Conservation (phyloP, 2,329 filamentous ascomycete genomes). For the Paraconiothyrium sp. region DNA sequence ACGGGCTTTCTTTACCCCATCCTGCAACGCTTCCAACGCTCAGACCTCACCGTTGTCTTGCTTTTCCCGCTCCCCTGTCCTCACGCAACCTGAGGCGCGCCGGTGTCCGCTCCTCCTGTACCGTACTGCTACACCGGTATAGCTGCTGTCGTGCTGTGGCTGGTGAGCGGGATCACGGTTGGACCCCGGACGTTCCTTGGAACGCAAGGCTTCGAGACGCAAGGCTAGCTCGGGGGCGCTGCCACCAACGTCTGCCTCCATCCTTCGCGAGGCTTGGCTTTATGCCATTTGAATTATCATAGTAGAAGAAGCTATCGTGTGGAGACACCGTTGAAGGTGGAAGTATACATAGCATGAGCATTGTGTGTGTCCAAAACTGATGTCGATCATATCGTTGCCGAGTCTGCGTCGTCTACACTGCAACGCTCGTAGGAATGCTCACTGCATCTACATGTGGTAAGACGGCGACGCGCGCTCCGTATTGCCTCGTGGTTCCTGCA, state of each 20-base stretch:
- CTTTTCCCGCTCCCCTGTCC: slow-evolving; percentile 4
- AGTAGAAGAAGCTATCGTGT: neutral
- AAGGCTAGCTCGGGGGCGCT: slow-evolving; percentile 10
- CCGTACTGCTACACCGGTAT: slow-evolving; percentile 9
- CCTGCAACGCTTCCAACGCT: neutral
- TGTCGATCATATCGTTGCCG: neutral
- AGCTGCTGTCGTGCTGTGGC: neutral
- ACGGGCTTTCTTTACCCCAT: neutral
- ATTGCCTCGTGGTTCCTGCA: slow-evolving; percentile 1
- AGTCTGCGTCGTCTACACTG: neutral
- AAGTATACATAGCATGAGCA: neutral
- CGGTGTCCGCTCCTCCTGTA: slow-evolving; percentile 6
- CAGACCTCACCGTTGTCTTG: slow-evolving; percentile 1
- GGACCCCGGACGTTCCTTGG: neutral
- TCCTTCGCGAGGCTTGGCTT: neutral
- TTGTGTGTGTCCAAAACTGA: neutral
- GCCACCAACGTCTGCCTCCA: slow-evolving; percentile 6
- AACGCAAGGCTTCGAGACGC: slow-evolving; percentile 9
- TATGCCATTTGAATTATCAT: neutral
- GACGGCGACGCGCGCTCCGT: slow-evolving; percentile 9
- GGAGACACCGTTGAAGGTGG: neutral
- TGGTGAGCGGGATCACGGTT: slow-evolving; percentile 1
- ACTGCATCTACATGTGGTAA: slow-evolving; percentile 7
- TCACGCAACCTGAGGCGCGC: neutral
- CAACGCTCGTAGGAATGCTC: neutral